phyloP scores from a whole-genome alignment of 2,329 filamentous ascomycete genomes.

The Blastomyces parvus region DNA sequence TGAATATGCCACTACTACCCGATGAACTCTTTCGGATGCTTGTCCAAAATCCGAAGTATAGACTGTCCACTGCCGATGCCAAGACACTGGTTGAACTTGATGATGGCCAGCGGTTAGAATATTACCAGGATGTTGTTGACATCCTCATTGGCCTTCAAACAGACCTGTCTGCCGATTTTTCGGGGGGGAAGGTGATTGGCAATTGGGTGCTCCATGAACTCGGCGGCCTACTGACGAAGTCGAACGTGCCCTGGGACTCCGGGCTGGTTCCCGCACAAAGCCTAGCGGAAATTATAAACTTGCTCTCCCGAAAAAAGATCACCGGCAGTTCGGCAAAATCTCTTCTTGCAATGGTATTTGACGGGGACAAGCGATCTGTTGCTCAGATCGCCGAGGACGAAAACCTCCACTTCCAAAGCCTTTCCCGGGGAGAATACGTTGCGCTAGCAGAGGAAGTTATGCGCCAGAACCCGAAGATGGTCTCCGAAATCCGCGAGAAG shows the following conservation, averaged over 20 bases:
- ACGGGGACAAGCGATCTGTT: conserved; percentile 41
- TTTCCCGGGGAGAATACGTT: conserved; percentile 49
- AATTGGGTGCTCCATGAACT: conserved; percentile 70
- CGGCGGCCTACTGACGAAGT: conserved; percentile 52
- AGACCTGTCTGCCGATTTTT: conserved; percentile 18
- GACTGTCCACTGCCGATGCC: conserved; percentile 71
- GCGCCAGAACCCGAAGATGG: conserved; percentile 47
- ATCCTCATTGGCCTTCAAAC: conserved; percentile 24
- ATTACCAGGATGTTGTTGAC: conserved; percentile 50
- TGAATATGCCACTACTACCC: conserved; percentile 59
- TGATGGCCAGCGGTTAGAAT: conserved; percentile 68
- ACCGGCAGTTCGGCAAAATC: conserved; percentile 52
- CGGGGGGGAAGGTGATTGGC: conserved; percentile 42
- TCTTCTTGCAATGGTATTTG: conserved; percentile 48
- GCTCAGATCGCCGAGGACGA: conserved; percentile 47
- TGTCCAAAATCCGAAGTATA: conserved; percentile 47
- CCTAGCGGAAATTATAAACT: conserved; percentile 38
- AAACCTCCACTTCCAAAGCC: conserved; percentile 45
- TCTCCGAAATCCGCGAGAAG: conserved; percentile 49
- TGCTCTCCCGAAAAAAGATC: conserved; percentile 37
- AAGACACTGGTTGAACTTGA: conserved; percentile 68
- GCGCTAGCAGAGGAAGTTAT: conserved; percentile 46
- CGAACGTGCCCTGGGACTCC: conserved; percentile 38
- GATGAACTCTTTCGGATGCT: conserved; percentile 60
- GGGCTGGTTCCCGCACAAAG: conserved; percentile 33